Conservation (phyloP, 2,329 filamentous ascomycete species). For the Tolypocladium capitatum region DNA sequence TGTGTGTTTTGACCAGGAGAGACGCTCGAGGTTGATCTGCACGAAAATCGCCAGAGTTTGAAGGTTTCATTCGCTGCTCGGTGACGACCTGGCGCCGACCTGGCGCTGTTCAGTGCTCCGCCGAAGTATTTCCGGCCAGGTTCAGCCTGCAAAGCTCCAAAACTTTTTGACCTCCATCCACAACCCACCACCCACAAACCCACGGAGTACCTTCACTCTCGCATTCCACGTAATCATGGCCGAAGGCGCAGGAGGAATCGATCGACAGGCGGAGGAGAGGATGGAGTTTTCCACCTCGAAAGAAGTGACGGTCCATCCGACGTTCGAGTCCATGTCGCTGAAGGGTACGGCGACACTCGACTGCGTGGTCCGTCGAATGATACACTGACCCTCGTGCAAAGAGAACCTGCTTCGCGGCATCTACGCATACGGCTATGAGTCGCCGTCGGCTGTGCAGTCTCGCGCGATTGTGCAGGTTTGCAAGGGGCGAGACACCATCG, state of each 20-base stretch:
- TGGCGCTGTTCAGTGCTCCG: too few relatives aligned
- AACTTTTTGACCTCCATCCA: conserved; percentile 11
- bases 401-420: conserved; percentile 94
- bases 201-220: not conserved
- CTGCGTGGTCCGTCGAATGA: not conserved
- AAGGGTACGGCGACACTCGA: conserved; percentile 46
- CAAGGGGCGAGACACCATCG: conserved; percentile 97
- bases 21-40: not conserved
- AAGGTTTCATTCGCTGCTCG: too few relatives aligned
- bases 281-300: conserved; percentile 98
- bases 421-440: conserved; percentile 98
- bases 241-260: conserved; percentile 61
- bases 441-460: conserved; percentile 92
- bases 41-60: too few relatives aligned
- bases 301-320: conserved; percentile 89
- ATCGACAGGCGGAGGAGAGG: conserved; percentile 86
- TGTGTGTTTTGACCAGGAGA: not conserved
- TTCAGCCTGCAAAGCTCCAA: conserved; percentile 11
- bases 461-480: conserved; percentile 97
- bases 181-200: not conserved
- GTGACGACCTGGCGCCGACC: too few relatives aligned
- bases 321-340: conserved; percentile 90
- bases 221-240: conserved; percentile 51
- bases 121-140: conserved; percentile 19
- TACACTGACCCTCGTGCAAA: conserved; percentile 12